Conservation (phyloP, 2,329 filamentous ascomycete genomes). For the Clarireedia hainanense region DNA sequence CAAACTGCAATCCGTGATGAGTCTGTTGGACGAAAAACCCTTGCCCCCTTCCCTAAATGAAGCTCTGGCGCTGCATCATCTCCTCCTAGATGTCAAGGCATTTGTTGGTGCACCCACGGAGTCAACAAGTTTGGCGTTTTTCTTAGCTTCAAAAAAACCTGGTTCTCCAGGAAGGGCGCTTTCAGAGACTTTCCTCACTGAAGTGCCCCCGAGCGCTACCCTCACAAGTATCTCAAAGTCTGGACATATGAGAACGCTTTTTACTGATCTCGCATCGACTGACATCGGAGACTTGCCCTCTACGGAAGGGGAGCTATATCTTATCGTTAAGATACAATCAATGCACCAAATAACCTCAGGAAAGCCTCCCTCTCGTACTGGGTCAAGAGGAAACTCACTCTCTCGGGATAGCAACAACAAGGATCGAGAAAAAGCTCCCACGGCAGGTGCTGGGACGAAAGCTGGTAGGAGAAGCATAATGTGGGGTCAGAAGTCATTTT, state of each 20-base stretch:
- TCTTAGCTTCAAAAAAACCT: conserved; percentile 65
- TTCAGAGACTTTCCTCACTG: conserved; percentile 76
- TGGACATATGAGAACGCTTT: conserved; percentile 72
- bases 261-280: conserved; percentile 64
- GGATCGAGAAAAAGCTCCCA: conserved; percentile 34
- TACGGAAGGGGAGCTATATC: conserved; percentile 65
- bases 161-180: conserved; percentile 57
- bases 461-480: conserved; percentile 57
- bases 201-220: conserved; percentile 66
- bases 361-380: conserved; percentile 23
- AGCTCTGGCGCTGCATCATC: conserved; percentile 66
- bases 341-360: conserved; percentile 22
- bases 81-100: conserved; percentile 76
- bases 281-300: conserved; percentile 50
- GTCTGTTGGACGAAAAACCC: conserved; percentile 78
- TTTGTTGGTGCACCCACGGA: conserved; percentile 72
- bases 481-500: conserved; percentile 55
- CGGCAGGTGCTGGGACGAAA: conserved; percentile 41
- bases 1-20: conserved; percentile 91
- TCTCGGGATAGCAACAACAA: conserved; percentile 23
- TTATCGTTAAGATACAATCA: conserved; percentile 67
- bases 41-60: conserved; percentile 53
- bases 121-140: conserved; percentile 67
- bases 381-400: conserved; percentile 4
- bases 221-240: conserved; percentile 57